Conservation (phyloP, 768 basidiomycete genomes). For the Boletus edulis region DNA sequence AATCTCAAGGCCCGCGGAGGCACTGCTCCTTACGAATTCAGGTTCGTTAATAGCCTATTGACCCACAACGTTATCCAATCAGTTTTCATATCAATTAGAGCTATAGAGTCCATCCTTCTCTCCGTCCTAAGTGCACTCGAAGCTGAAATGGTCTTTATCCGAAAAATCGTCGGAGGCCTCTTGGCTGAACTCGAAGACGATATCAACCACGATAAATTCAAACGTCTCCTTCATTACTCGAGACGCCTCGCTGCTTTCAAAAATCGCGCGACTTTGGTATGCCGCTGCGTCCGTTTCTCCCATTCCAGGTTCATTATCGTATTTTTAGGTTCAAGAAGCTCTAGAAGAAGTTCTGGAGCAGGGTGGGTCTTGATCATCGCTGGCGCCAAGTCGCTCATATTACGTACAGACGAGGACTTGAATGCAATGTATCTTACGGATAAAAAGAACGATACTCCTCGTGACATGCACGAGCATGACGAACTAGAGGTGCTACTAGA, state of each 20-base stretch:
- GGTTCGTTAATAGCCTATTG: constrained; percentile 42
- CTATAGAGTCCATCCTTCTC: constrained; percentile 88
- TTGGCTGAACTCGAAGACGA: constrained; percentile 93
- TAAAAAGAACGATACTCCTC: constrained; percentile 60
- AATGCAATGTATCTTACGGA: constrained; percentile 95
- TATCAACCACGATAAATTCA: constrained; percentile 94
- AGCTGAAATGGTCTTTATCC: constrained; percentile 94
- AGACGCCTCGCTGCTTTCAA: constrained; percentile 85
- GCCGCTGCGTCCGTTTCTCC: constrained; percentile 9
- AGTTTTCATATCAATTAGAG: constrained; percentile 47
- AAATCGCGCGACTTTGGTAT: constrained; percentile 82
- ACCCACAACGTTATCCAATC: constrained; percentile 8
- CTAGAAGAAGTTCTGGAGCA: constrained; percentile 90
- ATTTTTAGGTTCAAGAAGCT: constrained; percentile 75
- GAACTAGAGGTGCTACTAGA: constrained; percentile 93
- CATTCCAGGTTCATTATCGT: neutral
- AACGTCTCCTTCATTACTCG: constrained; percentile 88
- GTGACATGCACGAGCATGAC: constrained; percentile 79
- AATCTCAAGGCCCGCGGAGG: constrained; percentile 73
- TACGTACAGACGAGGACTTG: constrained; percentile 79
- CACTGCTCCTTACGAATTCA: constrained; percentile 83
- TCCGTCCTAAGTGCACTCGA: constrained; percentile 92
- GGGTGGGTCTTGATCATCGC: constrained; percentile 45
- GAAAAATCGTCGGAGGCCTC: constrained; percentile 85
- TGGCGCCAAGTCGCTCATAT: neutral